Percentiles rank a stretch among this genome's conserved stretches.
Conservation (phyloP, 2,329 filamentous ascomycete species). For the Ampelomyces quisqualis region DNA sequence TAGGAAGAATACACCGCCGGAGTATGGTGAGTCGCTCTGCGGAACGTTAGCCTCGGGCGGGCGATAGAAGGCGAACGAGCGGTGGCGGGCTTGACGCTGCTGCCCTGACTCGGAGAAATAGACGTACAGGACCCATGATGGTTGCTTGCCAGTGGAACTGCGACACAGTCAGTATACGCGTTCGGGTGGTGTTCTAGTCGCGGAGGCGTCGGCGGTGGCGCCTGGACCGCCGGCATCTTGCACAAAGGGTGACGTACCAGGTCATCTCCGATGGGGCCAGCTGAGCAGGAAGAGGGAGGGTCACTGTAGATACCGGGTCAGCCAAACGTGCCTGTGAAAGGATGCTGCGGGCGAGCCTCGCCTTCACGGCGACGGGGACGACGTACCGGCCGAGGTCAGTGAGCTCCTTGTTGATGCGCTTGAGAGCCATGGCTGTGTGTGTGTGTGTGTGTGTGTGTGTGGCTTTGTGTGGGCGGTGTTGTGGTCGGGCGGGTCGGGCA, state of each 20-base stretch:
- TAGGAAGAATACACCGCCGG: constrained; percentile 97
- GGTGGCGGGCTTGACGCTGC: constrained; percentile 7
- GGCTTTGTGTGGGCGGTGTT: constrained; percentile 17
- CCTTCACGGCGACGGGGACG: constrained; percentile 16
- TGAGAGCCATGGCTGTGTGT: constrained; percentile 69
- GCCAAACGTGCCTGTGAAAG: constrained; percentile 23
- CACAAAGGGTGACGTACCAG: constrained; percentile 67
- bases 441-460: constrained; percentile 25
- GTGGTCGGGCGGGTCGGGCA: constrained; percentile 12
- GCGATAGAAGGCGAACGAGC: constrained; percentile 1
- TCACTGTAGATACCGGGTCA: constrained; percentile 63
- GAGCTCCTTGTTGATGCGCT: constrained; percentile 94
- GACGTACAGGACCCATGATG: constrained; percentile 97
- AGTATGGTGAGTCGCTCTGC: constrained; percentile 93
- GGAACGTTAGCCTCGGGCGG: constrained; percentile 32
- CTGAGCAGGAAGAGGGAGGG: constrained; percentile 97
- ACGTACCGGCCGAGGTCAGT: constrained; percentile 81
- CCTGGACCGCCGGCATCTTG: constrained; percentile 33
- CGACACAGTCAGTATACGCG: constrained; percentile 32
- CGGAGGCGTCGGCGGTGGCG: constrained; percentile 22
- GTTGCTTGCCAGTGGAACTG: constrained; percentile 99
- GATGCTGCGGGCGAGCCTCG: constrained; percentile 24
- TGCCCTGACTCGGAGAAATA: constrained; percentile 7
- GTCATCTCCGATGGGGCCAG: constrained; percentile 94
- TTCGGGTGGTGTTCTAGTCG: constrained; percentile 15